Conservation (phyloP, 1,284 basidiomycete genomes). For the Cutaneotrichosporon mucoides region DNA sequence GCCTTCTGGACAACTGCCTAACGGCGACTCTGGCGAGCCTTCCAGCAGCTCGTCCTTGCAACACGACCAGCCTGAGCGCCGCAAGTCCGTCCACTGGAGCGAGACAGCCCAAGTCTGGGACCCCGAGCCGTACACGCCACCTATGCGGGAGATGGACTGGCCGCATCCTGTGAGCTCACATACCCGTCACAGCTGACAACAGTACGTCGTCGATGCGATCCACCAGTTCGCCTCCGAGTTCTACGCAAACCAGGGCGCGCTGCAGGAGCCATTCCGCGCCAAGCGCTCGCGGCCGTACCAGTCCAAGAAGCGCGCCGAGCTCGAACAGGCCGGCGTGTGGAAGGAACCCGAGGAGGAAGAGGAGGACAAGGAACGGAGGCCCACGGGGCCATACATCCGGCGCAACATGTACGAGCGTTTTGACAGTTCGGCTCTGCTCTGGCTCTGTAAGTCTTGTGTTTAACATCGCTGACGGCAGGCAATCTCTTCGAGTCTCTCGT, state of each 20-base stretch:
- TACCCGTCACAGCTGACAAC: no score
- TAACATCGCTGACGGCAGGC: slow-evolving; percentile 16
- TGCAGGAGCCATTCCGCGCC: not conserved
- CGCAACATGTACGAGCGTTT: slow-evolving; percentile 35
- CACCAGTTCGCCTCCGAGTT: not conserved
- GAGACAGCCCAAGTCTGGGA: no score
- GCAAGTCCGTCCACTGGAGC: no score
- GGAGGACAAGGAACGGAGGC: not conserved
- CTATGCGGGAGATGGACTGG: no score
- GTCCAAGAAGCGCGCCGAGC: not conserved
- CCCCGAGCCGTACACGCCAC: no score
- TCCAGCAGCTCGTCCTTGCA: no score
- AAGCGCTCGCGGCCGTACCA: not conserved
- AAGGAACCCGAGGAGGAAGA: not conserved
- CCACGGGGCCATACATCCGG: not conserved
- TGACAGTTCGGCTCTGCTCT: slow-evolving; percentile 21
- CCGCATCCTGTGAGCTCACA: no score
- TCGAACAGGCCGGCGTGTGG: not conserved
- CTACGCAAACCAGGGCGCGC: not conserved
- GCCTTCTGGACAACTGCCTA: no score
- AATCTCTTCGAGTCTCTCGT: slow-evolving; percentile 30
- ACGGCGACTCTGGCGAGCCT: no score
- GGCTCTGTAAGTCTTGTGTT: no score
- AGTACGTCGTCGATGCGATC: no score
- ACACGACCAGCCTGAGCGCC: no score